A percentile compares a stretch with the other conserved stretches of the same genome.
These are phyloP conservation scores for Erysimum pusillum DNA, from an alignment of 441 rosid species.

Conservation along the genomic window DNA sequence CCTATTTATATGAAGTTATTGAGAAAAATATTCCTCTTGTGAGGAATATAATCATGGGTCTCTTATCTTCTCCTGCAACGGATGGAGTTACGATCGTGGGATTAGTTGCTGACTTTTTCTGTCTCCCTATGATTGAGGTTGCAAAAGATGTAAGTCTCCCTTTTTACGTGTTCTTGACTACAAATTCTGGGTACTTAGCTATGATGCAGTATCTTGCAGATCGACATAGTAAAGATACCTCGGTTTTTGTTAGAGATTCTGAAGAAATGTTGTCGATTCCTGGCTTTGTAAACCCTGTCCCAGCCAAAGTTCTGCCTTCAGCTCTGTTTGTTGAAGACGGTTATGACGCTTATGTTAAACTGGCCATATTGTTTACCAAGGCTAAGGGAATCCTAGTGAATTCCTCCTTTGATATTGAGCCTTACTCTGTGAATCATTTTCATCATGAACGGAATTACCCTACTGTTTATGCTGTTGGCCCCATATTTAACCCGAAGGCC, in stretches of 20 bases:
- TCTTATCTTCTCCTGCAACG: conserved; percentile 35
- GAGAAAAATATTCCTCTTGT: conserved; percentile 46
- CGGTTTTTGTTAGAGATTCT: conserved; percentile 23
- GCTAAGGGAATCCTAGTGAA: conserved; percentile 55
- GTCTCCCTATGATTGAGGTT: conserved; percentile 52
- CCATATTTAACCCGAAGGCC: conserved; percentile 53
- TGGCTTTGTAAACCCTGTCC: conserved; percentile 53
- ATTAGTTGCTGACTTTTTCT: conserved; percentile 53
- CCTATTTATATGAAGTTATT: conserved; percentile 30
- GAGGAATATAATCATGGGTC: conserved; percentile 29
- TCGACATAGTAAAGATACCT: conserved; percentile 37
- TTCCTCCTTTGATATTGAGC: conserved; percentile 55
- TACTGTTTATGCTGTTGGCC: conserved; percentile 61
- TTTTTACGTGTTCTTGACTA: conserved; percentile 53
- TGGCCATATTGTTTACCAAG: conserved; percentile 51
- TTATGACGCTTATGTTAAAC: conserved; percentile 37
- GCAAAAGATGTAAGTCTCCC: conserved; percentile 49
- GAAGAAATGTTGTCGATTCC: conserved; percentile 49
- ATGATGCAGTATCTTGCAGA: conserved; percentile 49
- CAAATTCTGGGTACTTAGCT: conserved; percentile 50
- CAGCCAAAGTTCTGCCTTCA: conserved; percentile 49
- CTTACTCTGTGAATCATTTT: conserved; percentile 45
- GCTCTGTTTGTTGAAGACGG: conserved; percentile 46
- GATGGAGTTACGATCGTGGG: conserved; percentile 47
- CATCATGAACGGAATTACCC: conserved; percentile 37